Conservation (phyloP, 306 rosid species). For the Carpinus viminea region DNA sequence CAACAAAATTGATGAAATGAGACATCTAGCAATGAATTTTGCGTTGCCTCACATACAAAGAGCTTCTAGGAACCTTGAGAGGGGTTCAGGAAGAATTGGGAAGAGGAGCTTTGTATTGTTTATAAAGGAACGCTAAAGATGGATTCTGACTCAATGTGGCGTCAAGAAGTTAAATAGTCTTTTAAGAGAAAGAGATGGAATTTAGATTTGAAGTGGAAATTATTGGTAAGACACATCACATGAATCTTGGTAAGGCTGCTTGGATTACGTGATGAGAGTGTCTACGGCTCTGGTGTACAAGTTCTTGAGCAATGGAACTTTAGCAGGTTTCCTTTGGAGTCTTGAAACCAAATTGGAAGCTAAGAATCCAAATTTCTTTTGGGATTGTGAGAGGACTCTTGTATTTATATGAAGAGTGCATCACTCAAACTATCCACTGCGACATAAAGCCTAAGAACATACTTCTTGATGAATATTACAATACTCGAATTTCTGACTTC, state of each 20-base stretch:
- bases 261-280: constrained; percentile 22
- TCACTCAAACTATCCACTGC: constrained; percentile 28
- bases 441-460: constrained; percentile 43
- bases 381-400: constrained; percentile 30
- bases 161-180: constrained; percentile 46
- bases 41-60: constrained; percentile 12
- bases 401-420: constrained; percentile 37
- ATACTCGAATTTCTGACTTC: constrained; percentile 22
- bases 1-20: background rate
- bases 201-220: constrained; percentile 4
- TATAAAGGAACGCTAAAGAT: background rate
- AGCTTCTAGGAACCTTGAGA: constrained; percentile 40
- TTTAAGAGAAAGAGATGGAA: constrained; percentile 39
- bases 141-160: constrained; percentile 29
- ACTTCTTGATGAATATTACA: constrained; percentile 26
- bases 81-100: constrained; percentile 35
- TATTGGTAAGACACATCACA: background rate
- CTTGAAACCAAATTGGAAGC: constrained; percentile 14
- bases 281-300: constrained; percentile 25
- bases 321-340: constrained; percentile 32
- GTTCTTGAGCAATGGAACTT: constrained; percentile 25
- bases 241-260: constrained; percentile 12
- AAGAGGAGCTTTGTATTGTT: constrained; percentile 38
- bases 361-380: constrained; percentile 26
- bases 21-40: constrained; percentile 20